Conservation (phyloP, 2,329 filamentous ascomycete genomes). For the Rutstroemia sp. region DNA sequence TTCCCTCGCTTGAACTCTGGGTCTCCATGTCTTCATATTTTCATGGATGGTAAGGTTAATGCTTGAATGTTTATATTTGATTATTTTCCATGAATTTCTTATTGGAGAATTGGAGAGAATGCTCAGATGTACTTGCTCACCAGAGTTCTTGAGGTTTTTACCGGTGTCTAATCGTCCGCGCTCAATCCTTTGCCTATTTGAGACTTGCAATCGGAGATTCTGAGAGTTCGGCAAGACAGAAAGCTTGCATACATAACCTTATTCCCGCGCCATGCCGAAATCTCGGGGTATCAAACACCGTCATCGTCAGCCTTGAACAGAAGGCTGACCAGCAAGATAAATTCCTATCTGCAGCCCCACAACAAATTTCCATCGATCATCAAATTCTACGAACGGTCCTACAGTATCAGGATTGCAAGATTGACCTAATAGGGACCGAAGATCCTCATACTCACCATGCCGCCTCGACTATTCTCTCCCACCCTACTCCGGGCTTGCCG, state of each 20-base stretch:
- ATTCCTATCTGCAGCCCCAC: neutral
- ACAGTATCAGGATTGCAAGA: neutral
- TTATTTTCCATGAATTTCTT: neutral
- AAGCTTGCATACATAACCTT: neutral
- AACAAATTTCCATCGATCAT: conserved; percentile 1
- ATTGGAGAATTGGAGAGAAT: no score
- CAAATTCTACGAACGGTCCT: neutral
- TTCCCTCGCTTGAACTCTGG: neutral
- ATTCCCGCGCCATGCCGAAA: neutral
- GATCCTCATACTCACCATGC: conserved; percentile 9
- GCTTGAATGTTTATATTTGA: neutral
- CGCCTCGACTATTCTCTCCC: conserved; percentile 10
- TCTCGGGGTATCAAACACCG: neutral
- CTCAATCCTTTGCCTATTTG: no score
- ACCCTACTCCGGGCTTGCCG: conserved; percentile 3
- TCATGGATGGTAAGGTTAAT: neutral
- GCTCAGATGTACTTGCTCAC: no score
- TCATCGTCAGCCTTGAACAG: neutral
- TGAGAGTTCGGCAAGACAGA: no score
- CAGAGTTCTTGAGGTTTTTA: no score
- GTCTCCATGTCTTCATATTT: neutral
- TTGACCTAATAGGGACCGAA: neutral
- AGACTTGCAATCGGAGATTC: no score
- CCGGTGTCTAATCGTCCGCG: no score
- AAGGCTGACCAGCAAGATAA: conserved; percentile 3